Conservation (phyloP, 805 yeast species). For the Candida tallmaniae region DNA sequence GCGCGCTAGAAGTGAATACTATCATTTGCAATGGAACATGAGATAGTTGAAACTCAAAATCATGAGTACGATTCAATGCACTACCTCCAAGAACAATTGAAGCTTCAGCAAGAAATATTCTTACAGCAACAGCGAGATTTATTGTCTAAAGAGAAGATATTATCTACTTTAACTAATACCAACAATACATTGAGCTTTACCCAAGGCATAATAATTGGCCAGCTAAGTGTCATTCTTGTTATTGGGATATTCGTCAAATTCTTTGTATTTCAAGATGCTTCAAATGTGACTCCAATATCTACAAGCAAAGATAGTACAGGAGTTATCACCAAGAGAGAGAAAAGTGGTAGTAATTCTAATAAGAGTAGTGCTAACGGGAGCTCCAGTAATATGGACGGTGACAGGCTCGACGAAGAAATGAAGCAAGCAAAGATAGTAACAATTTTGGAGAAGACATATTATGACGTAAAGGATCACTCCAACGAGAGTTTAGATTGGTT, state of each 20-base stretch:
- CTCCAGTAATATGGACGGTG: too few species aligned
- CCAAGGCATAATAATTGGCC: slow-evolving; percentile 72
- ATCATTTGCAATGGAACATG: slow-evolving; percentile 1
- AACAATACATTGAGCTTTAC: slow-evolving; percentile 57
- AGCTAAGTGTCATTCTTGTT: slow-evolving; percentile 62
- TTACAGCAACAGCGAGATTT: slow-evolving; percentile 24
- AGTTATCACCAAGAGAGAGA: slow-evolving; percentile 30
- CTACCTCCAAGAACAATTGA: slow-evolving; percentile 23
- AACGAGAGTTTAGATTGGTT: slow-evolving; percentile 97
- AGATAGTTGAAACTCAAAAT: slow-evolving; percentile 1
- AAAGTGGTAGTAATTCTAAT: slow-evolving; percentile 17
- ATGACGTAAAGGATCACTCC: slow-evolving; percentile 80
- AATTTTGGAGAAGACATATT: slow-evolving; percentile 89
- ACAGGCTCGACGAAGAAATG: slow-evolving; percentile 10
- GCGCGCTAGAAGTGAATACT: background rate
- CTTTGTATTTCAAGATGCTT: slow-evolving; percentile 69
- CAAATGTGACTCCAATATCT: slow-evolving; percentile 34
- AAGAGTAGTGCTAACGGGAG: slow-evolving; percentile 13
- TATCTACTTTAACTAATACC: background rate
- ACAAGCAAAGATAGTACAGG: slow-evolving; percentile 24
- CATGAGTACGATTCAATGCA: slow-evolving; percentile 8
- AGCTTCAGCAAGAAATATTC: slow-evolving; percentile 26
- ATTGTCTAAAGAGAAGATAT: slow-evolving; percentile 13
- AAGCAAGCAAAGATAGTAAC: slow-evolving; percentile 21
- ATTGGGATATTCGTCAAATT: slow-evolving; percentile 64